Base-by-base conservation (phyloP, 139 green algal species). In the Spirogloea muscicola region DNA sequence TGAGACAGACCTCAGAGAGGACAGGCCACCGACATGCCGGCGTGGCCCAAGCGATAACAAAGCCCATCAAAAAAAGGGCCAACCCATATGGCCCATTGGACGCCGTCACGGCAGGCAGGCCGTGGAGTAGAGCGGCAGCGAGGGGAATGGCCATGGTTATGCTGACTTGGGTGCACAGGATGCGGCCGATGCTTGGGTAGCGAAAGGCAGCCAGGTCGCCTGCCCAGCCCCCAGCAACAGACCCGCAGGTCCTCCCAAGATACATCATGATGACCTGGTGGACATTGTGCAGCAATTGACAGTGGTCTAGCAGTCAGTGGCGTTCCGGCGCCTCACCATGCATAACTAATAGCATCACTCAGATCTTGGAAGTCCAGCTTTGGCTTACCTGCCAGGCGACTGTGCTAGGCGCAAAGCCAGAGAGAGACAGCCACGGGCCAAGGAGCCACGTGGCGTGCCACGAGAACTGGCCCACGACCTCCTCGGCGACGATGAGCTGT, bases 31-130 rank as follows among this genome's bases (percentile, higher is more conserved):
- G 84, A 49, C 72, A 82, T 2, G 58, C 31, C 16, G 74, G 42
- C n/a, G 36, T 37, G 3, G 31, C 25, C 74, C 74, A 82, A 6
- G 42, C 48, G 0, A 51, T 42, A 3, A 51, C 18, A 21, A 76
- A 84, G 34, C 74, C 74, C 74, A 82, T 85, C 31, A 83, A 77
- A 80, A 0, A 77, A 74, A 21, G 80, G 42, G 36, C 37, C 48
- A n/a, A 5, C 68, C 3, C 76, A 84, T 31, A 34, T 25, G 3
- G 25, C 3, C 10, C 13, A 13, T 25, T 10, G 18, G 36, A 7
- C 27, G 58, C 46, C 29, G 62, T 38, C 3, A 62, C 38, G 40
- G 42, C 62, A 0, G 57, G 57, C 13, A 69, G 37, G 36, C 49
- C 18, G 3, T 44, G 21, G 1, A 77, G 69, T 21, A 77, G 69